Evolutionary conservation across 495 filamentous ascomycete species (phyloP), one percentile per base, ranked within the genome.

Genomic region (Penicillium parvum): DNA sequence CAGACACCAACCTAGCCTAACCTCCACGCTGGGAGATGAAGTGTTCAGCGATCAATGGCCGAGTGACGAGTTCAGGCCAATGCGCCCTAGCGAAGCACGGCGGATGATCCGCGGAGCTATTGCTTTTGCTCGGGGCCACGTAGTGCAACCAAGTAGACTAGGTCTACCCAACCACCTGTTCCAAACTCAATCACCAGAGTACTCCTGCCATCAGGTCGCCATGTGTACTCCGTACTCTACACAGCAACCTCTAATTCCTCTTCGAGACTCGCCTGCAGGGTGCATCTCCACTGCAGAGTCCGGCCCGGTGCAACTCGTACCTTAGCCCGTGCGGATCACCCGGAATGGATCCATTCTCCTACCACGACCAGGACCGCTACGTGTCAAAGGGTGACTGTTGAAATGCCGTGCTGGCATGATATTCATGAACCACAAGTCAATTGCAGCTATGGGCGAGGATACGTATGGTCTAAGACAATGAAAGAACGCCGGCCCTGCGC

Each of bases 51-150:
- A 27, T 20, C 16, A 49, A 40, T 37, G 37, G 47, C 46, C 38
- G 34, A 50, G 42, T 54, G 47, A n/a, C n/a, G n/a, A n/a, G n/a
- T 40, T 11, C 36, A 29, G 25, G 40, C 45, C 35, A 35, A 49
- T 48, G n/a, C 41, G 29, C 27, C 14, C 27, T 14, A 50, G 15
- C 26, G 19, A 26, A 32, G 40, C 27, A 38, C 32, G 15, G 19
- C 26, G 32, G 30, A 42, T 51, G 43, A 47, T 51, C 37, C 30
- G 12, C 45, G 45, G 27, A 49, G 38, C 38, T 37, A 43, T 47
- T 35, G 27, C 44, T 3, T 17, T 16, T 18, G 15, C 32, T 18
- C n/a, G 16, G 16, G 17, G 20, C 32, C 32, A 35, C 32, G 32
- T 35, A 18, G 32, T 21, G 28, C n/a, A n/a, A n/a, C n/a, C n/a